A percentile compares a stretch with the other conserved stretches of the same genome.
These are phyloP conservation scores for Pleurotus eryngii DNA, from an alignment of 768 basidiomycete genomes.

Conservation along the genomic window DNA sequence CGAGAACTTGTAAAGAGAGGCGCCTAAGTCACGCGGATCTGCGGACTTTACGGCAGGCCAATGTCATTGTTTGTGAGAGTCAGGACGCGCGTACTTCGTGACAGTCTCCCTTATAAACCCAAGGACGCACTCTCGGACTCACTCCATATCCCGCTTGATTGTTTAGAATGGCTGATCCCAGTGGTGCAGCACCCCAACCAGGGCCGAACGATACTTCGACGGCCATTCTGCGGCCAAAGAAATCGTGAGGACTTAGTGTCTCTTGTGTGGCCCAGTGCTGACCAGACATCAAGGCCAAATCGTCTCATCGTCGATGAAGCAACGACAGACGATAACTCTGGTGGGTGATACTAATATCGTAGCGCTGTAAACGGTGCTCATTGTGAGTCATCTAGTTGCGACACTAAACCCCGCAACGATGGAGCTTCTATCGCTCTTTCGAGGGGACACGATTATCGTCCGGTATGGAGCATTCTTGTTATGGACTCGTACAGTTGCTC, in stretches of 20 bases:
- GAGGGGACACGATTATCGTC: slow-evolving; percentile 95
- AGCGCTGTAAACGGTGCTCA: neutral
- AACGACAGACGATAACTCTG: slow-evolving; percentile 93
- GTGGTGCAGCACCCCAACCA: slow-evolving; percentile 79
- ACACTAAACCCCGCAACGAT: slow-evolving; percentile 95
- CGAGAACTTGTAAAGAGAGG: neutral
- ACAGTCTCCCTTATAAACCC: neutral
- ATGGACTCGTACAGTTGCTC: neutral
- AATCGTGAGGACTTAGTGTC: slow-evolving; percentile 69
- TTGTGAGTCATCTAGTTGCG: slow-evolving; percentile 58
- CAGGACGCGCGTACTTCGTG: slow-evolving; percentile 14
- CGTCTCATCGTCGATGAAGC: slow-evolving; percentile 97
- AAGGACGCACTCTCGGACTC: slow-evolving; percentile 10
- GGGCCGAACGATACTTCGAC: slow-evolving; percentile 89
- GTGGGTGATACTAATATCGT: slow-evolving; percentile 34
- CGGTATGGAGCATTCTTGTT: slow-evolving; percentile 47
- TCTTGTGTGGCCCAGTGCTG: slow-evolving; percentile 11
- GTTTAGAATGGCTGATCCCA: slow-evolving; percentile 68
- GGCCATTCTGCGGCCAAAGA: slow-evolving; percentile 95
- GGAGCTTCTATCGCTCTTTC: slow-evolving; percentile 90
- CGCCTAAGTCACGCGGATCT: slow-evolving; percentile 6
- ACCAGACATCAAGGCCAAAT: slow-evolving; percentile 67
- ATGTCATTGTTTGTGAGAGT: slow-evolving; percentile 1
- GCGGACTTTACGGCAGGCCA: slow-evolving; percentile 8
- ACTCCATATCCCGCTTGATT: slow-evolving; percentile 14